Percentiles rank a stretch among this genome's conserved stretches.
phyloP scores from a whole-genome alignment of 306 rosid species.

The Sechiopsis laciniata region DNA sequence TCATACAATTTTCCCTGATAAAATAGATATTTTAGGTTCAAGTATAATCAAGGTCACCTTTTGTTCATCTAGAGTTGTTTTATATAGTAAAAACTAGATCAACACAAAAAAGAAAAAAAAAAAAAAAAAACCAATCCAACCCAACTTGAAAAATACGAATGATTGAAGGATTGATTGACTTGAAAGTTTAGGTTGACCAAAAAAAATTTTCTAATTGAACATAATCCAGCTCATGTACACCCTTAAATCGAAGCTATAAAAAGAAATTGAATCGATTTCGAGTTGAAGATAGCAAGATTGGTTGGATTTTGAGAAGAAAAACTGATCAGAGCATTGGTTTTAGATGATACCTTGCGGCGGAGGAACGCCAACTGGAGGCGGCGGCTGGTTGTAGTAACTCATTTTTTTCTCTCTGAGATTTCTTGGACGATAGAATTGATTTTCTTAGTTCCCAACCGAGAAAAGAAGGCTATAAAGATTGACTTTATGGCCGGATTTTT shows the following conservation, averaged over 20 bases:
- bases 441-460: slow-evolving; percentile 9
- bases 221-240: too few species aligned
- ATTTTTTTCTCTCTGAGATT: slow-evolving; percentile 26
- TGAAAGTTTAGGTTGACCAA: too few species aligned
- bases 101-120: too few species aligned
- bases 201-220: too few species aligned
- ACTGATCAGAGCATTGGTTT: not conserved
- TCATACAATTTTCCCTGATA: too few species aligned
- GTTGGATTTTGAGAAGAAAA: not conserved
- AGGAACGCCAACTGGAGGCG: slow-evolving; percentile 91
- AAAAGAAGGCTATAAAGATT: not conserved
- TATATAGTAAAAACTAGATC: too few species aligned
- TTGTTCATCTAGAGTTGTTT: too few species aligned
- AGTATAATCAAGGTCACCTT: too few species aligned
- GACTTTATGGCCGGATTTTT: not conserved
- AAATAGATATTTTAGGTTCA: too few species aligned
- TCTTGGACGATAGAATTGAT: slow-evolving; percentile 12
- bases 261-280: not conserved
- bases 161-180: too few species aligned
- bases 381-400: slow-evolving; percentile 82
- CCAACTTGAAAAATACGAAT: too few species aligned
- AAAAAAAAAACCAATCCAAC: too few species aligned
- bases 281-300: not conserved
- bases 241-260: not conserved
- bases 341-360: slow-evolving; percentile 64